phyloP scores from a whole-genome alignment of 2,329 filamentous ascomycete species.

The Exophiala oligosperma region DNA sequence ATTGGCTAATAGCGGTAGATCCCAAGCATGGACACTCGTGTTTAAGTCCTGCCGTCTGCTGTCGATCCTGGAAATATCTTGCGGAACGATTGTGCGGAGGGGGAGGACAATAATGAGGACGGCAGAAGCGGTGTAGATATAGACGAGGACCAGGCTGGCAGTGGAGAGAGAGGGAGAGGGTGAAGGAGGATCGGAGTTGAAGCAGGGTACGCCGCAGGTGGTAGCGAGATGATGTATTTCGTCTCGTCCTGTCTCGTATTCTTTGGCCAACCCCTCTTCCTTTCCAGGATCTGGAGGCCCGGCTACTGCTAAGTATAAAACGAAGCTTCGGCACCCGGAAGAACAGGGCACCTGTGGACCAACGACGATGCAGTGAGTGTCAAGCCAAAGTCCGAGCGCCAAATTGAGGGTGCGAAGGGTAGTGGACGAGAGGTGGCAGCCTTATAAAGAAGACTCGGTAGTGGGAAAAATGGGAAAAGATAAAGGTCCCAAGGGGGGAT shows the following conservation, averaged over 20 bases:
- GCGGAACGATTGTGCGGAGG: too few relatives aligned
- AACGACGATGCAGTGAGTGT: constrained; percentile 2
- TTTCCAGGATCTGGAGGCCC: background rate
- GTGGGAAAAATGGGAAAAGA: background rate
- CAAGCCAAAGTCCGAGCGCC: constrained; percentile 3
- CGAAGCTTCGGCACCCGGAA: background rate
- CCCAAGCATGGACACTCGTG: background rate
- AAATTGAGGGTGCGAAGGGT: background rate
- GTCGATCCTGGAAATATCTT: background rate
- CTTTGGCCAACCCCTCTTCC: constrained; percentile 1
- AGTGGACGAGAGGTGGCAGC: background rate
- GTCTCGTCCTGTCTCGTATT: constrained; percentile 7
- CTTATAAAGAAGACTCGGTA: background rate
- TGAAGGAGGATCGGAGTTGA: background rate
- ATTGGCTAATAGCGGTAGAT: background rate
- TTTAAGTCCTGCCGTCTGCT: background rate
- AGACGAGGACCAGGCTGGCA: too few relatives aligned
- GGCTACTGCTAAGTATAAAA: constrained; percentile 5
- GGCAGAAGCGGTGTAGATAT: background rate
- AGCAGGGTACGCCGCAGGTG: constrained; percentile 2
- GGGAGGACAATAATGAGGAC: background rate
- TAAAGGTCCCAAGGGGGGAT: background rate
- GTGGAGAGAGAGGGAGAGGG: background rate
- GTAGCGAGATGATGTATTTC: constrained; percentile 1
- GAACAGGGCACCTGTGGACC: constrained; percentile 4